Evolutionary conservation across 1,284 basidiomycete genomes (phyloP).

Genomic region (Pseudozyma sp.): DNA sequence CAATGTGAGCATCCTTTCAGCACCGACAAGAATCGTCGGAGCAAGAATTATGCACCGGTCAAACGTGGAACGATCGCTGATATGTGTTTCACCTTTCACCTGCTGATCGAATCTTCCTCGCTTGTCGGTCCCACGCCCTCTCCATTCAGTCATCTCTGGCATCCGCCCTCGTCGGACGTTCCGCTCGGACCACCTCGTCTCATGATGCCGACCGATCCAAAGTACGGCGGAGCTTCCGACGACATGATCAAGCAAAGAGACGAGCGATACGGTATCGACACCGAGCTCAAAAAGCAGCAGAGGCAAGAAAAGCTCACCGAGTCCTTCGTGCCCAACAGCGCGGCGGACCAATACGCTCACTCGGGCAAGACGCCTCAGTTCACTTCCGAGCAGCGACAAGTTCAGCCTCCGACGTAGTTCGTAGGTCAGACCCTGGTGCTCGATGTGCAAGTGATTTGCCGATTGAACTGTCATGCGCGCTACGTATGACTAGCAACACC

Average conservation of each 20-base stretch:
- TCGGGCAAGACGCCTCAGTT: constrained; percentile 33
- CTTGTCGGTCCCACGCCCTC: neutral
- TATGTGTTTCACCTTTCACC: too few species aligned
- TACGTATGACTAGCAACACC: constrained; percentile 46
- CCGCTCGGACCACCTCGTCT: constrained; percentile 37
- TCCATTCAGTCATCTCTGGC: constrained; percentile 22
- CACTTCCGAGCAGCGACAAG: constrained; percentile 11
- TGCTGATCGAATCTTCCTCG: too few species aligned
- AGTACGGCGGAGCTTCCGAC: constrained; percentile 16
- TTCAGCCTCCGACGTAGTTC: constrained; percentile 2
- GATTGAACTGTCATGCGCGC: too few species aligned
- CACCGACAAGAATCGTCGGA: neutral
- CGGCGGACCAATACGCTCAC: constrained; percentile 33
- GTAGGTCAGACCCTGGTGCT: too few species aligned
- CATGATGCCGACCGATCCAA: constrained; percentile 44
- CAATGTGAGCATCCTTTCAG: constrained; percentile 20
- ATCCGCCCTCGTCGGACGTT: constrained; percentile 18
- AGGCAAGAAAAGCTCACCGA: constrained; percentile 23
- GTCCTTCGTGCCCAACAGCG: constrained; percentile 17
- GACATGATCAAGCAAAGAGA: constrained; percentile 22
- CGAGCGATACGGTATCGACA: constrained; percentile 28
- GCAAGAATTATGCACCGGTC: neutral
- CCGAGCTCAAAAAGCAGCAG: constrained; percentile 27
- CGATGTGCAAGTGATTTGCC: too few species aligned
- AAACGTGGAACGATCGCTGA: too few species aligned